Evolutionary conservation across 192 early-diverging fungal genomes (phyloP).

Genomic region (Mortierella antarctica): DNA sequence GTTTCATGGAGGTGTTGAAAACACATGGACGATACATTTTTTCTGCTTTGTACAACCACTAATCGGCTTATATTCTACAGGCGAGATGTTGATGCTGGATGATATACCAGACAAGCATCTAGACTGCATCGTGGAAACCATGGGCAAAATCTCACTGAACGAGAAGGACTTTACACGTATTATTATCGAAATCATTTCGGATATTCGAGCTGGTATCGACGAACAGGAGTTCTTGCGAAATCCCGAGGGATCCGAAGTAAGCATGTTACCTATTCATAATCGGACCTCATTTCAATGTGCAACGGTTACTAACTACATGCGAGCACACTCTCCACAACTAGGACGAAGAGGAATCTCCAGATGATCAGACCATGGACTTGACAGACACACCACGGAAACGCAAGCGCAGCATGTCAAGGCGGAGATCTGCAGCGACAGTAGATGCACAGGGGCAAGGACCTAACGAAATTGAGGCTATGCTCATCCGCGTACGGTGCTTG

Average conservation of each 20-base stretch:
- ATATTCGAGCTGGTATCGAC: constrained; percentile 71
- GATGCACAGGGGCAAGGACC: constrained; percentile 42
- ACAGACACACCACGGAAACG: constrained; percentile 51
- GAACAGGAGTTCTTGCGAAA: constrained; percentile 47
- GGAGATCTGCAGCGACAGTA: constrained; percentile 19
- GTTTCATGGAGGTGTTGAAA: constrained; percentile 5
- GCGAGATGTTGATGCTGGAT: constrained; percentile 77
- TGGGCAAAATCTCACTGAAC: constrained; percentile 78
- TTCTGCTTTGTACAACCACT: neutral
- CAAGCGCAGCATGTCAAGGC: constrained; percentile 42
- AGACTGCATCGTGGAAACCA: constrained; percentile 78
- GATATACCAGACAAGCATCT: constrained; percentile 85
- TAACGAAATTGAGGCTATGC: constrained; percentile 60
- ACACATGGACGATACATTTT: neutral
- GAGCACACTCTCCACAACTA: neutral
- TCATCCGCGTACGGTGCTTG: constrained; percentile 71
- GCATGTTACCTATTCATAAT: neutral
- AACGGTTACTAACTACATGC: no score
- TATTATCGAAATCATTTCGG: constrained; percentile 80
- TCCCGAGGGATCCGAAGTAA: constrained; percentile 39
- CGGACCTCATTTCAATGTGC: neutral
- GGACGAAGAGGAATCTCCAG: constrained; percentile 45
- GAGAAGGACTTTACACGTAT: constrained; percentile 90
- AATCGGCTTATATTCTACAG: constrained; percentile 44
- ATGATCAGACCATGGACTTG: constrained; percentile 35